phyloP scores from a whole-genome alignment of 2,329 filamentous ascomycete genomes.

The Fusarium nelsonii region DNA sequence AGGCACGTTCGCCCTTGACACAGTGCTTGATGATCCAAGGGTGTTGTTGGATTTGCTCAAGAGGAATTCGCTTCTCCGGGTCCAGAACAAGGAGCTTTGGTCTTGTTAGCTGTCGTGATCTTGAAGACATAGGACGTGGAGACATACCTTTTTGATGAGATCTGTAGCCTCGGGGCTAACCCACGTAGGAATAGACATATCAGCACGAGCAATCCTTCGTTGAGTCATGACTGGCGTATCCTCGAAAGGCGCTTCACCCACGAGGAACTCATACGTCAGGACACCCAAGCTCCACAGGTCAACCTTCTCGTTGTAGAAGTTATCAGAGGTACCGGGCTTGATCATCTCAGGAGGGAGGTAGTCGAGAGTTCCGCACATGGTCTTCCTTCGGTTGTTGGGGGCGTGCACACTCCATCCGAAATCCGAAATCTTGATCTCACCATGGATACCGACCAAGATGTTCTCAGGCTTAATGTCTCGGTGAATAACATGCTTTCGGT shows the following conservation, averaged over 20 bases:
- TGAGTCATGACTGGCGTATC: slow-evolving; percentile 96
- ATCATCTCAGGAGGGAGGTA: slow-evolving; percentile 99
- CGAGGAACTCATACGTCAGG: slow-evolving; percentile 94
- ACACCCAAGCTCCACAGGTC: slow-evolving; percentile 97
- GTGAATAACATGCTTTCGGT: slow-evolving; percentile 98
- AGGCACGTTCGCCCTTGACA: slow-evolving; percentile 69
- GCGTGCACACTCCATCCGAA: slow-evolving; percentile 99
- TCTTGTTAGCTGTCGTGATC: slow-evolving; percentile 42
- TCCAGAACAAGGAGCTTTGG: slow-evolving; percentile 87
- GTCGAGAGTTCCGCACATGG: slow-evolving; percentile 97
- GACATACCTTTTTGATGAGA: slow-evolving; percentile 85
- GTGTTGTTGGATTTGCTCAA: slow-evolving; percentile 89
- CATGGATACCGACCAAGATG: slow-evolving; percentile 94
- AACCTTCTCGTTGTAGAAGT: slow-evolving; percentile 94
- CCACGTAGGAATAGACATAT: slow-evolving; percentile 93
- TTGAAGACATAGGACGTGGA: no score
- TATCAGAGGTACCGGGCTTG: slow-evolving; percentile 81
- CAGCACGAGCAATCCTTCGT: slow-evolving; percentile 84
- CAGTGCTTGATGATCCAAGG: slow-evolving; percentile 99
- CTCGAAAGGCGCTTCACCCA: slow-evolving; percentile 96
- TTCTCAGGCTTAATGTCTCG: slow-evolving; percentile 98
- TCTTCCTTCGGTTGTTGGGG: slow-evolving; percentile 91
- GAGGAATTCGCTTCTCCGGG: slow-evolving; percentile 89
- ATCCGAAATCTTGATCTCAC: slow-evolving; percentile 98
- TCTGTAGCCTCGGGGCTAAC: slow-evolving; percentile 92